These are phyloP conservation scores for Kurtzmaniella cleridarum DNA, from an alignment of 805 yeast species.

Conservation along the genomic window DNA sequence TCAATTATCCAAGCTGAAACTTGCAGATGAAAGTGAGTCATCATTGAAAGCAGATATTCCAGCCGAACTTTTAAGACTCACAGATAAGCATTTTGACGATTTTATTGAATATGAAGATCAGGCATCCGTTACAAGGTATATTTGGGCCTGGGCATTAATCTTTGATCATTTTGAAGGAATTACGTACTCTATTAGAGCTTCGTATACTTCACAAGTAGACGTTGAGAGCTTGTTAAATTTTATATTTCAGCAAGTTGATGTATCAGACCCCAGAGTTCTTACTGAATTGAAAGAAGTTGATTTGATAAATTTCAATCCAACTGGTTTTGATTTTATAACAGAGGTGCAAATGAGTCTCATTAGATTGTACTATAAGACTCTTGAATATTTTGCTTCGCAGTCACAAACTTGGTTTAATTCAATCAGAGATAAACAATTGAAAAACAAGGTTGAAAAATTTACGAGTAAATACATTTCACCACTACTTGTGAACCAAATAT, in stretches of 20 bases:
- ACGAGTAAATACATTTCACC: constrained; percentile 62
- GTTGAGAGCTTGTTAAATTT: constrained; percentile 47
- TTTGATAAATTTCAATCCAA: neutral
- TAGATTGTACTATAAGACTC: constrained; percentile 47
- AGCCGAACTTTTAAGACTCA: constrained; percentile 26
- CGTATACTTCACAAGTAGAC: constrained; percentile 55
- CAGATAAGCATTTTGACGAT: constrained; percentile 25
- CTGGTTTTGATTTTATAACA: neutral
- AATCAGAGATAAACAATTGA: constrained; percentile 62
- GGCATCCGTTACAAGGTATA: constrained; percentile 30
- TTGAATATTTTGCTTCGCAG: constrained; percentile 49
- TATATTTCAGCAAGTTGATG: constrained; percentile 50
- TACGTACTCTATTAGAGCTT: constrained; percentile 57
- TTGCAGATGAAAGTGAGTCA: constrained; percentile 17
- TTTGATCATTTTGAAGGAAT: constrained; percentile 59
- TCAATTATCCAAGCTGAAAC: constrained; percentile 44
- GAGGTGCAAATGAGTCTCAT: constrained; percentile 39
- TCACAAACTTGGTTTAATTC: constrained; percentile 67
- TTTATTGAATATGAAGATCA: constrained; percentile 15
- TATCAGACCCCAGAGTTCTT: constrained; percentile 10
- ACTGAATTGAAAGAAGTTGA: neutral
- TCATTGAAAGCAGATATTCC: constrained; percentile 33
- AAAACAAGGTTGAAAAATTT: constrained; percentile 55
- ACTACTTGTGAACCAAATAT: constrained; percentile 50
- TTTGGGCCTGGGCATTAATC: constrained; percentile 67